Evolutionary conservation across 1,284 basidiomycete species (phyloP).

Genomic region (Golubevia pallescens): DNA sequence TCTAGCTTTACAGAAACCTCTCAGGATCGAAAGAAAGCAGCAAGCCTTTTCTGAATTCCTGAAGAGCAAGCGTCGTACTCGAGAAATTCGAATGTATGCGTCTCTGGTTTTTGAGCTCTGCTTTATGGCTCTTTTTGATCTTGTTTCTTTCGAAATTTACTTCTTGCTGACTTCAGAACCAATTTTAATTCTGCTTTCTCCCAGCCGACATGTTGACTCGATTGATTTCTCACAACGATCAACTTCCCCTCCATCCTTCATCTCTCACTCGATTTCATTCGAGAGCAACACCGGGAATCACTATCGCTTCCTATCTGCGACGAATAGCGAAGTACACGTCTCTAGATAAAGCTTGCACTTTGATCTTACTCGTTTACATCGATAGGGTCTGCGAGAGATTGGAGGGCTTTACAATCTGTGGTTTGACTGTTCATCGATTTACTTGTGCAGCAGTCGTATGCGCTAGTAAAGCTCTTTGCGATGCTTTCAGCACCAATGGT

Average conservation of each 20-base stretch:
- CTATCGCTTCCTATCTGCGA: constrained; percentile 48
- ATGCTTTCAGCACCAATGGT: constrained; percentile 61
- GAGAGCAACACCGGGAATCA: constrained; percentile 54
- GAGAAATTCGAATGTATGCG: too few species aligned
- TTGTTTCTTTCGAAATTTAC: background rate
- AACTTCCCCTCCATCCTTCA: constrained; percentile 55
- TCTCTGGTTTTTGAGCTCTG: too few species aligned
- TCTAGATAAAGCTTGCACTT: constrained; percentile 56
- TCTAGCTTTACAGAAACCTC: too few species aligned
- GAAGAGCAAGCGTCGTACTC: too few species aligned
- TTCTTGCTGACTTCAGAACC: background rate
- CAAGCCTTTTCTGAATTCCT: too few species aligned
- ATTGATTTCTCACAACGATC: constrained; percentile 58
- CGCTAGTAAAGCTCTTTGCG: constrained; percentile 59
- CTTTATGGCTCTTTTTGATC: too few species aligned
- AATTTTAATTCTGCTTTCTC: too few species aligned
- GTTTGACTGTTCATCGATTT: constrained; percentile 61
- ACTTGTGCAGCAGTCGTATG: constrained; percentile 59
- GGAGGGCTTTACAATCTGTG: constrained; percentile 58
- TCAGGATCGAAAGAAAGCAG: too few species aligned
- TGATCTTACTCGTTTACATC: constrained; percentile 61
- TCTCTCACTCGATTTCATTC: constrained; percentile 61
- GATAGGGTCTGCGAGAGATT: constrained; percentile 58
- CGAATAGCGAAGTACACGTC: constrained; percentile 62
- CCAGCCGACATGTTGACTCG: constrained; percentile 56